Percentiles rank a stretch among this genome's conserved stretches.
Conservation (phyloP, 2,329 filamentous ascomycete species). For the Sarocladium brachiariae region DNA sequence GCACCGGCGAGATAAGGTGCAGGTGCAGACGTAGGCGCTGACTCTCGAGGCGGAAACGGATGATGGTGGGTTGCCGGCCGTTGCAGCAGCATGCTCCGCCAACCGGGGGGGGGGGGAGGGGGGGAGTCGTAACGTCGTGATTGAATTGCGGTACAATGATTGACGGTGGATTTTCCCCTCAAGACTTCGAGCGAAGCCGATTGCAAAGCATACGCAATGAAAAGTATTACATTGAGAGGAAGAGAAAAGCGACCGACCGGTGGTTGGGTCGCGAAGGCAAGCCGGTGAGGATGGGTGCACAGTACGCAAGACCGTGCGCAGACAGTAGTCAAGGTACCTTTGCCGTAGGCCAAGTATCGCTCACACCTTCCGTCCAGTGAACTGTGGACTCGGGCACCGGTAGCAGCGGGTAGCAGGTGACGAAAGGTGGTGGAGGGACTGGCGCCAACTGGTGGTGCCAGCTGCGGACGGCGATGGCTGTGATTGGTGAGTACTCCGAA, state of each 20-base stretch:
- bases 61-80: slow-evolving; percentile 1
- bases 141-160: background rate
- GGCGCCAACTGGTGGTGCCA: background rate
- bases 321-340: slow-evolving; percentile 7
- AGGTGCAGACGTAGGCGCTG: slow-evolving; percentile 1
- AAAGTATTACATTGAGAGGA: slow-evolving; percentile 1
- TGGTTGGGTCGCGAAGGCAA: background rate
- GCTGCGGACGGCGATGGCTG: background rate
- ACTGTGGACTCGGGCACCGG: background rate
- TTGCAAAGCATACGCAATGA: slow-evolving; percentile 6
- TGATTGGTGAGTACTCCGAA: background rate
- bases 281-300: slow-evolving; percentile 1
- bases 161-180: background rate
- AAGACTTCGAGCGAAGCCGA: background rate
- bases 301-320: background rate
- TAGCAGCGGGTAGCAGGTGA: slow-evolving; percentile 3
- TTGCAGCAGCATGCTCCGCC: slow-evolving; percentile 5
- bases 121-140: slow-evolving; percentile 3
- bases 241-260: background rate
- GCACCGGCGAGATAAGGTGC: slow-evolving; percentile 3
- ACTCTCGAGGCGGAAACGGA: slow-evolving; percentile 1
- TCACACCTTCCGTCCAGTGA: background rate
- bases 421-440: slow-evolving; percentile 3
- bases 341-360: background rate
- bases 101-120: background rate